Base-by-base conservation (phyloP, 257 asterid species). In the Solanum peruvianum region DNA sequence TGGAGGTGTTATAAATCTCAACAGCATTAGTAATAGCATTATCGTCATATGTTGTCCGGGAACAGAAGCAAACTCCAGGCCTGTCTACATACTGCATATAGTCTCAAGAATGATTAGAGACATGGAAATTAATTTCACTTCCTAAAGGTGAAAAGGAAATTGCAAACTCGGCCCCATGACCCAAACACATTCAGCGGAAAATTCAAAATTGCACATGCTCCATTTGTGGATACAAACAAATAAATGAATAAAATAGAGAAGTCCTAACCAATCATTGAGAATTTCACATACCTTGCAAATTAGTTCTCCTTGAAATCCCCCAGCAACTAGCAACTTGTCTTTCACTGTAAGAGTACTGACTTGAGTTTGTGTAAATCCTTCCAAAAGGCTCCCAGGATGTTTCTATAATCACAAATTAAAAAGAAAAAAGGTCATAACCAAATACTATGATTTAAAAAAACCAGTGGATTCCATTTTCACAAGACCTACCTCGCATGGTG, bases 291-390 rank as follows among this genome's bases (percentile, higher is more conserved):
- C 98, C 97, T 94, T 94, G 98, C 99, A 96, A 73, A 96, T 94
- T 58, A 96, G 92, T 89, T 96, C 98, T 86, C 99, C 99, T 88
- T 94, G 99, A 93, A 95, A 96, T 72, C 99, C 99, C 89, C 99
- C 99, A 33, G 98, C 99, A 87, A 96, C 98, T 80, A 96, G 92
- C 89, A 95, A 91, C 49, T 94, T 96, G 89, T 95, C 98, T 90
- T 92, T 95, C 87, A 95, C 98, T 9, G 98, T 98, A 76, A 96
- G 91, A 37, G 99, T 95, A 93, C 98, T 95, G 90, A 96, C 94
- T 91, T 96, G 98, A 84, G 98, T 96, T 92, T 95, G 98, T 6
- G 94, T 91, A 91, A 96, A 96, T 88, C 99, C 99, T 92, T 94
- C 99, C 87, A 94, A 91, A 82, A 96, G 91, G 91, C 95, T 96